A percentile compares a stretch with the other conserved stretches of the same genome.
phyloP scores from a whole-genome alignment of 2,329 filamentous ascomycete species.

The Hirsutella rhossiliensis region DNA sequence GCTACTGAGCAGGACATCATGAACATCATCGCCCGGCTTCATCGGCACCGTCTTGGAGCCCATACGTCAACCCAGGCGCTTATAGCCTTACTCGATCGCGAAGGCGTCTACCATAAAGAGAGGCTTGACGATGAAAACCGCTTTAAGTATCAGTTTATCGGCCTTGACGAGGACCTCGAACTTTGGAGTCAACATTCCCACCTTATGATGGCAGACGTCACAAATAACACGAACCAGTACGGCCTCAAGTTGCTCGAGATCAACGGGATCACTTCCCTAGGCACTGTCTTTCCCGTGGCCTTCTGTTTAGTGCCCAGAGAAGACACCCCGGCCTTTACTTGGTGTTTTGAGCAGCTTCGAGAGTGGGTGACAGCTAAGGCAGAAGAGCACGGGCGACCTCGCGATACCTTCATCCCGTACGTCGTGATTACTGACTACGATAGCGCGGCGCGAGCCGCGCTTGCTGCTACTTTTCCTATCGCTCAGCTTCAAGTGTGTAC shows the following conservation, averaged over 20 bases:
- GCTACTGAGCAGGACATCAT: too few species aligned
- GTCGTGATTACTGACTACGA: not conserved
- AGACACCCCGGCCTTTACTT: not conserved
- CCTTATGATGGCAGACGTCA: not conserved
- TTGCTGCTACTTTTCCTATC: not conserved
- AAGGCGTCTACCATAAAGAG: too few species aligned
- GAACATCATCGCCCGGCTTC: too few species aligned
- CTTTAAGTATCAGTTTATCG: not conserved
- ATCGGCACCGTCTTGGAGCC: too few species aligned
- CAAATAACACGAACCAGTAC: not conserved
- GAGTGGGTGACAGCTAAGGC: not conserved
- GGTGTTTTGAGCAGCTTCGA: not conserved
- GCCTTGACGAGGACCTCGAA: not conserved
- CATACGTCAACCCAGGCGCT: too few species aligned
- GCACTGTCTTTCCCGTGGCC: not conserved
- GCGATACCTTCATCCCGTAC: not conserved
- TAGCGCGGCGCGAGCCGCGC: not conserved
- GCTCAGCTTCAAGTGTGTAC: not conserved
- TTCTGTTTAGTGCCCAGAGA: not conserved
- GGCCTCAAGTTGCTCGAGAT: not conserved
- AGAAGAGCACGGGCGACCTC: not conserved
- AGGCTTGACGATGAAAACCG: too few species aligned
- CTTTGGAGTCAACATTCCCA: not conserved
- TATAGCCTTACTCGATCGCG: too few species aligned
- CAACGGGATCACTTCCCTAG: not conserved